These are phyloP conservation scores for Emergomyces pasteurianus DNA, from an alignment of 2,329 filamentous ascomycete species.

Conservation along the genomic window DNA sequence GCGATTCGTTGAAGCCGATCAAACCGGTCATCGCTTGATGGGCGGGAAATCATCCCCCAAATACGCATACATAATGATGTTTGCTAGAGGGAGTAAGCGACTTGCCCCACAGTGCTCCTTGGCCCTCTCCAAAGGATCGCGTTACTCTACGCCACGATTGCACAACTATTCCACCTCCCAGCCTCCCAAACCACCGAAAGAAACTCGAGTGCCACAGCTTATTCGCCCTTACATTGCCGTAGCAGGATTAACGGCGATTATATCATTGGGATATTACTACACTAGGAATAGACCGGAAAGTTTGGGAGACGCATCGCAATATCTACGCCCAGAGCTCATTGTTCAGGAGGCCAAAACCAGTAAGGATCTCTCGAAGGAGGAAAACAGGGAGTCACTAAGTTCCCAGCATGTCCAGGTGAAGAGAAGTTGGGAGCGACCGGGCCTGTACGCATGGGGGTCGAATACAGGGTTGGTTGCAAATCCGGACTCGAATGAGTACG, in stretches of 20 bases:
- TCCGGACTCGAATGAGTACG: constrained; percentile 62
- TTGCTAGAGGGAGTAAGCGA: background rate
- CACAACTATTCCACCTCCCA: background rate
- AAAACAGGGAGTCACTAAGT: constrained; percentile 63
- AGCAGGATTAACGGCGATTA: background rate
- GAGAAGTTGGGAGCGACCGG: constrained; percentile 67
- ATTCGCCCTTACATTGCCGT: background rate
- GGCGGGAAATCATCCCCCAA: background rate
- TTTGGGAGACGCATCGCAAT: background rate
- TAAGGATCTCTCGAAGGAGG: constrained; percentile 48
- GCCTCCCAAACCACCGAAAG: background rate
- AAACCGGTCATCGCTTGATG: background rate
- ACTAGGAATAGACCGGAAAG: background rate
- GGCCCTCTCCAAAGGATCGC: constrained; percentile 7
- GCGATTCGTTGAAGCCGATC: background rate
- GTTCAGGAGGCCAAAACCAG: constrained; percentile 56
- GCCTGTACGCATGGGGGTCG: constrained; percentile 87
- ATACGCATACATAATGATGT: background rate
- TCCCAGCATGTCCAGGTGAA: constrained; percentile 82
- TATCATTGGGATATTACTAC: constrained; percentile 1
- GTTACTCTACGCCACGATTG: background rate
- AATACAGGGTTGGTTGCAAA: constrained; percentile 78
- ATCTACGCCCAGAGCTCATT: constrained; percentile 35
- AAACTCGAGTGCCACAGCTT: background rate
- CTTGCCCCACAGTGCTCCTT: background rate